Evolutionary conservation across 2,329 filamentous ascomycete genomes (phyloP), one percentile per base, ranked within the genome.

Genomic region (Stagonosporopsis chrysanthemi): DNA sequence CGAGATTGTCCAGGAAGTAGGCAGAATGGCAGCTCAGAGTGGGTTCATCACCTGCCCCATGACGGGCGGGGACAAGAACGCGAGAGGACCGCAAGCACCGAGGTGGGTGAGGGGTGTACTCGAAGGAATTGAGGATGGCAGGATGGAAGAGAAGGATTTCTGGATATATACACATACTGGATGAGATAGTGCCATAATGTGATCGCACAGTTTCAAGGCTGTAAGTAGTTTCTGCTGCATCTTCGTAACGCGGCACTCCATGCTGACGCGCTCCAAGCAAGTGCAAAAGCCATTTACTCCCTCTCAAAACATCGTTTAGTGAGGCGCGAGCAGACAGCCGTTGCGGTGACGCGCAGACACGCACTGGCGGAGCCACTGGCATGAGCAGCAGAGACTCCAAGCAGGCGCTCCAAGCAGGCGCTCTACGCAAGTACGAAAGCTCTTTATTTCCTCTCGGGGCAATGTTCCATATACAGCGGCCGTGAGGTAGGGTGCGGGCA

Each of bases 341-440:
- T 19, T 24, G 23, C 28, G 9, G 17, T 23, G 47, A 41, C 49
- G 23, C 43, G 46, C 43, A 50, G 26, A 29, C 8, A 40, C 53
- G 69, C 31, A 15, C 75, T 75, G 73, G 60, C 47, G 31, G 71
- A 73, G 62, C 43, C 63, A 45, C 56, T 75, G 36, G 65, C 62
- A 39, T 42, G 90, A n/a, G n/a, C n/a, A n/a, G n/a, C n/a, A n/a
- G n/a, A n/a, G n/a, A n/a, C n/a, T n/a, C n/a, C n/a, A n/a, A n/a
- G n/a, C n/a, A n/a, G n/a, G n/a, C n/a, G n/a, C n/a, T n/a, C n/a
- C n/a, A n/a, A n/a, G n/a, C n/a, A n/a, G n/a, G n/a, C n/a, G n/a
- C n/a, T n/a, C n/a, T n/a, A n/a, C n/a, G n/a, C n/a, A n/a, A n/a
- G n/a, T n/a, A n/a, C n/a, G n/a, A n/a, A n/a, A n/a, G n/a, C n/a